phyloP scores from a whole-genome alignment of 305 asterid genomes.

The Solanum hybrid region DNA sequence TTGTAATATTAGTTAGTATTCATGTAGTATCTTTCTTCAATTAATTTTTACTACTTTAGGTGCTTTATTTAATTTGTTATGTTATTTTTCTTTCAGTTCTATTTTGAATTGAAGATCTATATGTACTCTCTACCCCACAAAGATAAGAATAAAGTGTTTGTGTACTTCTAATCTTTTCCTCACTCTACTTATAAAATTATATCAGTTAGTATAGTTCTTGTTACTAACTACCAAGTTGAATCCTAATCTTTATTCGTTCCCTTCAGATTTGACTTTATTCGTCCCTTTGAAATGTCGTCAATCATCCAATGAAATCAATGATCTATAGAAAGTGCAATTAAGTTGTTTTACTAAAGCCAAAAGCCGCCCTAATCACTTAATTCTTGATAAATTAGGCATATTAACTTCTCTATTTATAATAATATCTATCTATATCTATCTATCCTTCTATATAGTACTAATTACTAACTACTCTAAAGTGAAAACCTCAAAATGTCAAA shows the following conservation, averaged over 20 bases:
- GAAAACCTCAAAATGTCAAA: not conserved
- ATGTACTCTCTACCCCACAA: not conserved
- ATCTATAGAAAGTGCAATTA: not conserved
- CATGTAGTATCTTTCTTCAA: not conserved
- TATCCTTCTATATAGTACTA: not conserved
- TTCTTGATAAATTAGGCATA: not conserved
- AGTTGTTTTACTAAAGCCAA: not conserved
- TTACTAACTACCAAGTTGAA: not conserved
- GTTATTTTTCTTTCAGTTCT: not conserved
- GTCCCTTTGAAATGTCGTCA: not conserved
- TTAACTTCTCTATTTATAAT: not conserved
- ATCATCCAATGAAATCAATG: not conserved
- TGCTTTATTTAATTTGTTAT: not conserved
- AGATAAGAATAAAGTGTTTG: not conserved
- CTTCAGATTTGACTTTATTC: not conserved
- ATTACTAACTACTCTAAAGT: not conserved
- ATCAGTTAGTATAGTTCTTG: not conserved
- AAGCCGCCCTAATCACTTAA: not conserved
- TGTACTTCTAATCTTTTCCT: not conserved
- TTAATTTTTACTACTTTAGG: not conserved
- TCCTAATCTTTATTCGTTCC: not conserved
- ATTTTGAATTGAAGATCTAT: too few species aligned
- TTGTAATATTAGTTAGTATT: not conserved
- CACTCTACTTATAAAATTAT: too few species aligned
- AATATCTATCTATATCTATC: not conserved